Base-by-base conservation (phyloP, 108 stramenopile species). In the Conticribra weissflogii region DNA sequence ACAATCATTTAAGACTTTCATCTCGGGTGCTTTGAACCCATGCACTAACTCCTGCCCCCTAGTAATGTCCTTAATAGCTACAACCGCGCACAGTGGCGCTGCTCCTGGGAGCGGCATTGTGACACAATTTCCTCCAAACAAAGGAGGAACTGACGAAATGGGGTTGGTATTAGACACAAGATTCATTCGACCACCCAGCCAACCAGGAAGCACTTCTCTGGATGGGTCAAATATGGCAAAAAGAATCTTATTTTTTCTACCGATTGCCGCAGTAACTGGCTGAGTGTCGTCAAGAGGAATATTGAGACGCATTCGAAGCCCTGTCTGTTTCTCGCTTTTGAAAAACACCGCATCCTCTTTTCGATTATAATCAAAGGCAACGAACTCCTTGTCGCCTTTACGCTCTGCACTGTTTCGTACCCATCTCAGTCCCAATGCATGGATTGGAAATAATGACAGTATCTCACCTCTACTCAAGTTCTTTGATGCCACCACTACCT, bases 21-120 rank as follows among this genome's bases (percentile, higher is more conserved):
- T 25, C 19, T 60, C 34, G 21, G 48, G 48, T 22, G 76, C 31
- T 19, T 29, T 46, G 45, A 59, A 19, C 7, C 44, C 46, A 49
- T 57, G 34, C 22, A 65, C 19, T 14, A 77, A n/a, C 33, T 48
- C 52, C 25, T 72, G 60, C 2, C 81, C 83, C 16, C 54, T 36
- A 22, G 36, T 25, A 50, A 85, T 47, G 34, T 82, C 81, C 28
- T 45, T 44, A 15, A 66, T 85, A 22, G 84, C 76, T 33, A 82
- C 60, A 9, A 79, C 32, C 3, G 58, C 66, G 62, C 77, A 79
- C 8, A 82, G 60, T 3, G 83, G 83, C 28, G 76, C 71, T 32
- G 72, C 66, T 24, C 79, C 72, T 25, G 64, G 73, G 5, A 80
- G 29, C 9, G 79, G 79, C 15, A 78, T 25, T n/a, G 64, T 66